Conservation (phyloP, 2,329 filamentous ascomycete species). For the Cercospora sesami region DNA sequence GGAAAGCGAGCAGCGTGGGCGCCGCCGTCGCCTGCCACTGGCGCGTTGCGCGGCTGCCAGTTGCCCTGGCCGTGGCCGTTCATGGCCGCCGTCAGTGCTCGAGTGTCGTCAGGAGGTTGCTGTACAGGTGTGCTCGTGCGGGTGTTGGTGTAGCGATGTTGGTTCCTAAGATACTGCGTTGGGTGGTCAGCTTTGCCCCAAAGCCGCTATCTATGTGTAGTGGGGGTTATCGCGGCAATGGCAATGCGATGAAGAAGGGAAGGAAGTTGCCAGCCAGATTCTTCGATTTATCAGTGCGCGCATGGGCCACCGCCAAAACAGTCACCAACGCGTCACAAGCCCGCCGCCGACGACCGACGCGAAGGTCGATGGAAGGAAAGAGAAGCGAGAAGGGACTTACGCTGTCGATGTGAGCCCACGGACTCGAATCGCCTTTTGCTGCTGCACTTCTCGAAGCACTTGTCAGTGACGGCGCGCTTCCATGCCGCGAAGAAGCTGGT, state of each 20-base stretch:
- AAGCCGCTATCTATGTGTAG: neutral
- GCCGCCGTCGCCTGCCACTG: neutral
- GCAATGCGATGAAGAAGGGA: neutral
- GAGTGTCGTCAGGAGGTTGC: neutral
- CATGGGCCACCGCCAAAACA: neutral
- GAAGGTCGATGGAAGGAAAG: neutral
- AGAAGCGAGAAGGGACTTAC: neutral
- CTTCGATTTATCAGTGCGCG: neutral
- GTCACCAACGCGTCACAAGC: neutral
- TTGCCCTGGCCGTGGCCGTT: neutral
- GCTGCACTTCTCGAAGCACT: neutral
- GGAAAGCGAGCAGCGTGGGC: neutral
- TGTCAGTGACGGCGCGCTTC: neutral
- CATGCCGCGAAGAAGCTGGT: neutral
- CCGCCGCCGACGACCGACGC: neutral
- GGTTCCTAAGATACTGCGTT: neutral
- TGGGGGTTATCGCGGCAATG: neutral
- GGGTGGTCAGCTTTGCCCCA: neutral
- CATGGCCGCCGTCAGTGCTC: neutral
- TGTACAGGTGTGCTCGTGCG: neutral
- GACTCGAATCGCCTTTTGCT: neutral
- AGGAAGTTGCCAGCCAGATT: neutral
- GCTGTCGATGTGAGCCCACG: neutral
- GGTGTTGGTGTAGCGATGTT: neutral
- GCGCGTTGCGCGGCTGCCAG: neutral